Percentiles rank a stretch among this genome's conserved stretches.
Evolutionary conservation across 805 yeast genomes (phyloP).

Genomic region (Zygosaccharomyces bailii): DNA sequence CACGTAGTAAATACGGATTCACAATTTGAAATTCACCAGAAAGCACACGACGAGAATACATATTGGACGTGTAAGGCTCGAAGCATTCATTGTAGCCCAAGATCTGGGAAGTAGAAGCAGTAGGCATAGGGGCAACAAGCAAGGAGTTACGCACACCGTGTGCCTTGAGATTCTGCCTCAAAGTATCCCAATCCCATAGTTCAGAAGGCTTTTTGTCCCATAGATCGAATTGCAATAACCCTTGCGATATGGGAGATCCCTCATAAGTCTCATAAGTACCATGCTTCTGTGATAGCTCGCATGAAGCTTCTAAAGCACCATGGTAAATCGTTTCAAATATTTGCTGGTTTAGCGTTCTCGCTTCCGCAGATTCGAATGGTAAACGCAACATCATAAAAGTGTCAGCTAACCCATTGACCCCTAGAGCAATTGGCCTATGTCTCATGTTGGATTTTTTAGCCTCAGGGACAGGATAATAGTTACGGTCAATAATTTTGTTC

Average conservation of each 20-base stretch:
- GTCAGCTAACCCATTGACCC: constrained; percentile 98
- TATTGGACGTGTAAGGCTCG: constrained; percentile 90
- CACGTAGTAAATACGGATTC: constrained; percentile 76
- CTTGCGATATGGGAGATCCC: constrained; percentile 90
- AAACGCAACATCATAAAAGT: constrained; percentile 72
- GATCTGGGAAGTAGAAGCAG: constrained; percentile 95
- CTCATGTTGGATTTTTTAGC: constrained; percentile 73
- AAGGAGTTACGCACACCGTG: constrained; percentile 84
- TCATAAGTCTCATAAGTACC: constrained; percentile 72
- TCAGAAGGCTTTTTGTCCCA: constrained; percentile 80
- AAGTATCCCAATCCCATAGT: constrained; percentile 78
- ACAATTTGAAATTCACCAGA: constrained; percentile 93
- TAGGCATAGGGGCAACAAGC: constrained; percentile 93
- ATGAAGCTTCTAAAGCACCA: constrained; percentile 83
- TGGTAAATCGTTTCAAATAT: constrained; percentile 96
- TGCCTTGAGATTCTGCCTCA: constrained; percentile 55
- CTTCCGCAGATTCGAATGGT: constrained; percentile 83
- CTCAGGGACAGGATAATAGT: constrained; percentile 76
- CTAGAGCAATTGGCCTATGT: constrained; percentile 93
- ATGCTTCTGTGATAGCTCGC: constrained; percentile 65
- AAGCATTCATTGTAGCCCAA: constrained; percentile 91
- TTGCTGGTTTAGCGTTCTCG: constrained; percentile 70
- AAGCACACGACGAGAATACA: constrained; percentile 81
- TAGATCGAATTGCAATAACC: constrained; percentile 78
- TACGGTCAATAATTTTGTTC: constrained; percentile 79